Evolutionary conservation across 106 monocot genomes (phyloP).

Genomic region (Platanthera zijinensis): DNA sequence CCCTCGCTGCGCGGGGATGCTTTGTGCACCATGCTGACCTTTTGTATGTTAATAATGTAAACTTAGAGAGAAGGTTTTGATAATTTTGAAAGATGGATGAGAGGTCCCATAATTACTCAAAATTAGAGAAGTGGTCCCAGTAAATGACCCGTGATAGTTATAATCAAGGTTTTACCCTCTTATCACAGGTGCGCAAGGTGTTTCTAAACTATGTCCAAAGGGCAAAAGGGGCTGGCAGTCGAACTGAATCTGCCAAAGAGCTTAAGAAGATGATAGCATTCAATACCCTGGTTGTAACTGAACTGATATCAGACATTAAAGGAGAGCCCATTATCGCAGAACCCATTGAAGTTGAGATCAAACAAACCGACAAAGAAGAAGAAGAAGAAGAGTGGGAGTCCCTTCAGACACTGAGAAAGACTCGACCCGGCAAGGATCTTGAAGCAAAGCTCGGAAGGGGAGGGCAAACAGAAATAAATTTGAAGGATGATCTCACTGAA

Average conservation of each 20-base stretch:
- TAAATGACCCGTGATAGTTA: neutral
- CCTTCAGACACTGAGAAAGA: constrained; percentile 72
- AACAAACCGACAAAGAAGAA: constrained; percentile 23
- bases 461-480: constrained; percentile 80
- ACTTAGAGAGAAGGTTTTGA: too few species aligned
- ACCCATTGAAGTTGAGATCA: constrained; percentile 34
- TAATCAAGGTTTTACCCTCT: neutral
- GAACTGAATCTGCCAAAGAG: constrained; percentile 80
- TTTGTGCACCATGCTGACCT: too few species aligned
- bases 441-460: constrained; percentile 52
- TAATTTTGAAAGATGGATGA: too few species aligned
- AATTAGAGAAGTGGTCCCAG: too few species aligned
- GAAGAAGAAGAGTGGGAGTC: constrained; percentile 85
- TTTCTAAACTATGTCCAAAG: constrained; percentile 72
- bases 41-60: too few species aligned
- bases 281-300: constrained; percentile 75
- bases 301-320: constrained; percentile 88
- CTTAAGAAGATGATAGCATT: constrained; percentile 92
- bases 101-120: too few species aligned
- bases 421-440: constrained; percentile 54
- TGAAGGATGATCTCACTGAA: constrained; percentile 85
- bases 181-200: constrained; percentile 66
- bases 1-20: too few species aligned
- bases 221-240: constrained; percentile 56
- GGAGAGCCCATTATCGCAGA: constrained; percentile 46